A percentile compares a stretch with the other conserved stretches of the same genome.
Evolutionary conservation across 257 asterid species (phyloP).

Genomic region (Mitragyna speciosa): DNA sequence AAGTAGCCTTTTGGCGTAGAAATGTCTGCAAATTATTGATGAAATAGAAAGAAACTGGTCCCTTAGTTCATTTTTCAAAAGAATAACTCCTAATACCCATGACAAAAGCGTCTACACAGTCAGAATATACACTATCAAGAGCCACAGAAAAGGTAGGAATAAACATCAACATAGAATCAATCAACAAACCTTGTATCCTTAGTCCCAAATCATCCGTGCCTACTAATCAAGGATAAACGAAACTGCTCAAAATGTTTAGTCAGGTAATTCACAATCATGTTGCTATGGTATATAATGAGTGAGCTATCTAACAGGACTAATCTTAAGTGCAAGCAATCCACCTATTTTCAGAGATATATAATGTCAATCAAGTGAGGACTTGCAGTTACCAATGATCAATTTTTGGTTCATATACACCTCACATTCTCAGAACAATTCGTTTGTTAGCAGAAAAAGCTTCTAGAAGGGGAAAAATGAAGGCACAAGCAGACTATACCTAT

Average conservation of each 20-base stretch:
- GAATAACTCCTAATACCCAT: not conserved
- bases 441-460: not conserved
- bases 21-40: conserved; percentile 53
- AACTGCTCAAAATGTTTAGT: not conserved
- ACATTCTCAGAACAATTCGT: not conserved
- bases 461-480: not conserved
- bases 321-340: not conserved
- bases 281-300: not conserved
- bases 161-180: not conserved
- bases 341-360: not conserved
- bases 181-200: not conserved
- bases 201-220: not conserved
- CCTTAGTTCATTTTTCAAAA: not conserved
- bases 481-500: not conserved
- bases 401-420: not conserved
- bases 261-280: not conserved
- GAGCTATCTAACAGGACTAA: no score
- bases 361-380: not conserved
- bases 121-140: not conserved
- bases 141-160: not conserved
- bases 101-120: not conserved
- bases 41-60: not conserved
- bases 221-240: not conserved
- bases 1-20: conserved; percentile 79
- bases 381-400: not conserved